phyloP scores from a whole-genome alignment of 257 asterid species.

The Scutellaria baicalensis region DNA sequence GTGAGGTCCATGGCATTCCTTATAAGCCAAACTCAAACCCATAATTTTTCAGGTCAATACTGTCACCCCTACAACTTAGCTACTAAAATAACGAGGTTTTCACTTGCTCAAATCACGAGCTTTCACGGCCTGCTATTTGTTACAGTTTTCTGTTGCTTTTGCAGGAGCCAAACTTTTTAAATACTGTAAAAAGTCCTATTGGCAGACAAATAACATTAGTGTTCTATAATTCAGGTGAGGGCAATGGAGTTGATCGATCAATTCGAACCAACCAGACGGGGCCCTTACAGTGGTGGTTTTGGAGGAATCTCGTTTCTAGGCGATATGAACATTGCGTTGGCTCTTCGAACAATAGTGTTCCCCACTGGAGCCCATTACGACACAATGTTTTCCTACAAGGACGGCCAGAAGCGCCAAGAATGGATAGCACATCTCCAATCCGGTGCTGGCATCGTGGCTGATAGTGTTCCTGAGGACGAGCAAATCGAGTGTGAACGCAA shows the following conservation, averaged over 20 bases:
- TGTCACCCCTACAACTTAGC: too few relatives aligned
- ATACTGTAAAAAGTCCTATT: too few relatives aligned
- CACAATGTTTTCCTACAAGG: conserved; percentile 61
- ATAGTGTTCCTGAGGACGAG: conserved; percentile 73
- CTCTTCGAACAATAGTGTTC: conserved; percentile 74
- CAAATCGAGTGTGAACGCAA: conserved; percentile 74
- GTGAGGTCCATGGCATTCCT: too few relatives aligned
- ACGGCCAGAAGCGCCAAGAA: conserved; percentile 41
- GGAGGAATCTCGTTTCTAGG: conserved; percentile 83
- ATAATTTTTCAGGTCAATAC: too few relatives aligned
- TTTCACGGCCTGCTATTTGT: not conserved
- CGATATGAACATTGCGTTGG: conserved; percentile 72
- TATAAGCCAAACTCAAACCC: too few relatives aligned
- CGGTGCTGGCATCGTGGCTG: conserved; percentile 91
- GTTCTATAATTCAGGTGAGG: conserved; percentile 45
- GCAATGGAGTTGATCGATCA: conserved; percentile 87
- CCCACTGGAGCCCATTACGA: conserved; percentile 44
- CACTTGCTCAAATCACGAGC: too few relatives aligned
- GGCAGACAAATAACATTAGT: not conserved
- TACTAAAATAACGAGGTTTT: too few relatives aligned
- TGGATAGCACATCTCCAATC: conserved; percentile 92
- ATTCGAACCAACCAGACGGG: conserved; percentile 61
- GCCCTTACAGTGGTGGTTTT: conserved; percentile 90
- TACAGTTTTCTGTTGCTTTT: too few relatives aligned
- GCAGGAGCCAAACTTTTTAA: not conserved